Evolutionary conservation across 345 rosid genomes (phyloP).

Genomic region (Euphorbia peplus): DNA sequence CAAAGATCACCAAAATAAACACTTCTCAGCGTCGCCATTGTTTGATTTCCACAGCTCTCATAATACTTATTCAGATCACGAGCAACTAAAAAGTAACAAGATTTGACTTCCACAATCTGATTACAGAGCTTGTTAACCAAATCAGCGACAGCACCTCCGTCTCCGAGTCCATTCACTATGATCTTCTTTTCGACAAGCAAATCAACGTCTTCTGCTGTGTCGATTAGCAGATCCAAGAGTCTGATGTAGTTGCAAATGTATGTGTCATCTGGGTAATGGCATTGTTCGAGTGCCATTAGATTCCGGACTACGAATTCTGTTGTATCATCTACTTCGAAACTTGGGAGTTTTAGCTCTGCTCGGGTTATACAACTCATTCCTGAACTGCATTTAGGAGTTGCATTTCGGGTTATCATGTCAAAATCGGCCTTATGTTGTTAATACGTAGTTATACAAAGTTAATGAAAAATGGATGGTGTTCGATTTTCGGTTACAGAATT

Average conservation of each 20-base stretch:
- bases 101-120: background rate
- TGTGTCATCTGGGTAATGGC: conserved; percentile 6
- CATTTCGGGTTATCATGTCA: too few relatives aligned
- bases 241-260: conserved; percentile 3
- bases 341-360: background rate
- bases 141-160: background rate
- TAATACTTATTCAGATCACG: background rate
- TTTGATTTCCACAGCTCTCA: background rate
- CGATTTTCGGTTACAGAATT: too few relatives aligned
- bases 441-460: too few relatives aligned
- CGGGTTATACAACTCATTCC: background rate
- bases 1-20: conserved; percentile 19
- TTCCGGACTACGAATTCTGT: conserved; percentile 18
- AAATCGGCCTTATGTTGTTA: too few relatives aligned
- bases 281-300: conserved; percentile 16
- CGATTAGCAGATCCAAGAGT: conserved; percentile 5
- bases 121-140: conserved; percentile 11
- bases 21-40: background rate
- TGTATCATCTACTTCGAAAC: background rate
- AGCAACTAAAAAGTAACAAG: background rate
- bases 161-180: conserved; percentile 1
- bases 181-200: conserved; percentile 15
- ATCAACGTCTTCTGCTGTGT: conserved; percentile 14
- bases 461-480: too few relatives aligned
- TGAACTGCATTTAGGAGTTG: too few relatives aligned